Base-by-base conservation (phyloP, 176 grass and related monocot species). In the Triticum dicoccoides region DNA sequence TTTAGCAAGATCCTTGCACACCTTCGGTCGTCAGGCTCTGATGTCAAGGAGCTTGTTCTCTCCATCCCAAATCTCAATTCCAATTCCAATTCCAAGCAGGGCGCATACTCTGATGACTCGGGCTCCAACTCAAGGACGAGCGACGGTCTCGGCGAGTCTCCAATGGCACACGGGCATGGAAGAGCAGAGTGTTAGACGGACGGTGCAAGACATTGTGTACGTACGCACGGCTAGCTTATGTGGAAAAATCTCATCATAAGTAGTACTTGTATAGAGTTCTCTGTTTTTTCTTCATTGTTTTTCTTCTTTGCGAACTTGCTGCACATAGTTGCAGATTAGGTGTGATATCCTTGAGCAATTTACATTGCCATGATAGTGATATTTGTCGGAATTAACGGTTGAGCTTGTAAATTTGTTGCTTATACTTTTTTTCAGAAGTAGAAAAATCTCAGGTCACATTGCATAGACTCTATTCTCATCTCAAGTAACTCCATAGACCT, bases 1-100 rank as follows among this genome's bases (percentile, higher is more conserved):
- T 98, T 95, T 61, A 87, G 91, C 65, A 93, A 91, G 88, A 89
- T 93, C 47, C 77, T 98, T 2, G 80, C 89, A 9, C 82, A 91
- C 32, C 79, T 98, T 41, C 84, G 91, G 7, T 88, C 85, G 34
- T 83, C 83, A 1, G 61, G 80, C 74, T 38, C 89, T 6, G 90
- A 98, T 25, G 69, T 78, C 4, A 91, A 85, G 84, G 93, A 90
- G 17, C 30, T 84, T 33, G 88, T 91, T 56, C 82, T 80, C 73
- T 84, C 90, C 52, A 14, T 89, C 15, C 69, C 69, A 1, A 72
- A 41, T 41, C 42, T 41, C 20, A 41, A 2, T 39, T 39, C 35
- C 20, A 41, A 2, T 38, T 39, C 35, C 35, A 41, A 2, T 23
- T 83, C 78, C 11, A 84, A 87, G 78, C 63, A 62, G 52, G 79